Evolutionary conservation across 225 moss, liverwort and hornwort species (phyloP).

Genomic region (Physcomitrium patens): DNA sequence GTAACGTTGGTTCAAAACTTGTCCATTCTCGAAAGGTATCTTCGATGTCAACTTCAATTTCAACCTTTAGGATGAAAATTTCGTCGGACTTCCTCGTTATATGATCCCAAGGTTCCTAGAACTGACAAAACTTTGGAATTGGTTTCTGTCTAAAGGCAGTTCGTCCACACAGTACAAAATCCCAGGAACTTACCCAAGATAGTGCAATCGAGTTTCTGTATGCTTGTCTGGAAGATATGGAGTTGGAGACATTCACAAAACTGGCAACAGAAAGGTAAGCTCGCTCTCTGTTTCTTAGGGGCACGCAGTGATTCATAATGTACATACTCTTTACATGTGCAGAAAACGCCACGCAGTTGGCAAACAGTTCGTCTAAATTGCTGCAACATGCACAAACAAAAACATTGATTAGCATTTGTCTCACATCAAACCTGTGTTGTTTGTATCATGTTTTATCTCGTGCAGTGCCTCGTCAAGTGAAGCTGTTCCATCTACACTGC

Average conservation of each 20-base stretch:
- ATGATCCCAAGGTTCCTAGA: no score
- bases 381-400: background rate
- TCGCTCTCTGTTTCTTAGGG: background rate
- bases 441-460: background rate
- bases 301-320: no score
- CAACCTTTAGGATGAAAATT: accelerated
- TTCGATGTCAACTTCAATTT: background rate
- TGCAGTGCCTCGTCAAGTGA: conserved; percentile 15
- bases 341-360: background rate
- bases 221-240: conserved; percentile 92
- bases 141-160: conserved; percentile 21
- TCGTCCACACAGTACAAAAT: background rate
- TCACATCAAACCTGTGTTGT: background rate
- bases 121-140: background rate
- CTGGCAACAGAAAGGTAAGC: conserved; percentile 38
- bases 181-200: conserved; percentile 52
- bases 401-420: background rate
- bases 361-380: background rate
- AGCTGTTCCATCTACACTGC: conserved; percentile 26
- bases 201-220: conserved; percentile 85
- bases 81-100: no score
- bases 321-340: background rate
- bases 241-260: conserved; percentile 67
- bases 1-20: background rate
- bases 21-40: conserved; percentile 24